These are phyloP conservation scores for Sporisorium iseilematis-ciliati DNA, from an alignment of 1,284 basidiomycete species.

Conservation along the genomic window DNA sequence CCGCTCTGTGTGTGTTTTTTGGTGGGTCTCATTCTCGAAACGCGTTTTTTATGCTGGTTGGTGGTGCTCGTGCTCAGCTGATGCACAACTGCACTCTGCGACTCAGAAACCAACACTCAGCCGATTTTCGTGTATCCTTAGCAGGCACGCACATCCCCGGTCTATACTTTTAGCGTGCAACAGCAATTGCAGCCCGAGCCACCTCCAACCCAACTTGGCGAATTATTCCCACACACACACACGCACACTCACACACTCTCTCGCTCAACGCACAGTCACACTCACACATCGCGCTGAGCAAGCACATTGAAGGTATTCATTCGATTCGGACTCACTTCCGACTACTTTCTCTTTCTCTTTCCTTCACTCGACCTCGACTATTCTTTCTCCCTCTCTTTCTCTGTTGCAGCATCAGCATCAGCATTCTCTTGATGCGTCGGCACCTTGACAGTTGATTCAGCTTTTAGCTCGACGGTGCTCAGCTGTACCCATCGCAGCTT, in stretches of 20 bases:
- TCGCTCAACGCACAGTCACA: neutral
- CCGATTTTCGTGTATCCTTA: neutral
- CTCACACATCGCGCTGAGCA: conserved; percentile 10
- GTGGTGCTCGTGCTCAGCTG: conserved; percentile 6
- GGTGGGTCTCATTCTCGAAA: neutral
- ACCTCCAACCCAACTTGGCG: neutral
- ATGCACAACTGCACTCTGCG: neutral
- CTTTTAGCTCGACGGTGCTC: neutral
- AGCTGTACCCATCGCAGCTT: neutral
- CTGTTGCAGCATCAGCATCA: neutral
- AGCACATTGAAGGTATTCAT: neutral
- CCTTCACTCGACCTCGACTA: neutral
- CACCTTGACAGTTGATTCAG: neutral
- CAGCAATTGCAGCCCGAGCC: conserved; percentile 5
- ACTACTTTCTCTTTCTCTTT: neutral
- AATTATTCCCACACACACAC: conserved; percentile 6
- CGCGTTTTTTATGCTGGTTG: neutral
- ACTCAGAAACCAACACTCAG: conserved; percentile 10
- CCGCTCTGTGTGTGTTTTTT: neutral
- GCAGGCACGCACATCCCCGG: neutral
- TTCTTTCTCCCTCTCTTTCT: neutral
- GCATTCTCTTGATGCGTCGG: neutral
- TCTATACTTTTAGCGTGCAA: neutral
- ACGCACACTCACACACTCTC: too few relatives aligned
- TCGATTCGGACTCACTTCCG: conserved; percentile 7